Evolutionary conservation across 495 filamentous ascomycete genomes (phyloP).

Genomic region (Hypoxylon crocopeplum): DNA sequence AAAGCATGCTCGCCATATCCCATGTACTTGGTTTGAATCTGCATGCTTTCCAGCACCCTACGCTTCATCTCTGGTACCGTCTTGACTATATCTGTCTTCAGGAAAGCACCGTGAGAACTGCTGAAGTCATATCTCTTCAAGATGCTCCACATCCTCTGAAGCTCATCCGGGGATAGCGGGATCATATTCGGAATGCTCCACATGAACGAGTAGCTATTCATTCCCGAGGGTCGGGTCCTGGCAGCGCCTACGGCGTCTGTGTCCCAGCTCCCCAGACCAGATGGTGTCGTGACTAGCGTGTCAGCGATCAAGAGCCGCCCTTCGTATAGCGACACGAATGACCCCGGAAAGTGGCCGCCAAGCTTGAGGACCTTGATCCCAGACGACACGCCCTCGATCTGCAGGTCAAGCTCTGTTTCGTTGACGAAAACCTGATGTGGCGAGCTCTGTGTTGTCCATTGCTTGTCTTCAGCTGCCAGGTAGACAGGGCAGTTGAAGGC

Average conservation of each 20-base stretch:
- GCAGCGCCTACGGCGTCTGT: constrained; percentile 40
- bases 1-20: constrained; percentile 59
- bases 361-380: constrained; percentile 69
- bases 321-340: constrained; percentile 65
- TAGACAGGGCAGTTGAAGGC: constrained; percentile 70
- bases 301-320: constrained; percentile 72
- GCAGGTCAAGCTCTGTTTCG: constrained; percentile 41
- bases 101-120: constrained; percentile 71
- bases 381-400: constrained; percentile 48
- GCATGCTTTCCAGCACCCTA: constrained; percentile 75
- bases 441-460: constrained; percentile 58
- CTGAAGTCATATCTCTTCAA: constrained; percentile 65
- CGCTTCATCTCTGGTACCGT: constrained; percentile 56
- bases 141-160: constrained; percentile 59
- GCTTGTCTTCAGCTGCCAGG: constrained; percentile 63
- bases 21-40: constrained; percentile 68
- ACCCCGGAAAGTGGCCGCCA: constrained; percentile 79
- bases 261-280: constrained; percentile 52
- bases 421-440: constrained; percentile 53
- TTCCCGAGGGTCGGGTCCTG: constrained; percentile 58
- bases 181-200: constrained; percentile 85
- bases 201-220: constrained; percentile 74
- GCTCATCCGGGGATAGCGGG: constrained; percentile 65
- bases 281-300: constrained; percentile 70
- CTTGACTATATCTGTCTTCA: constrained; percentile 64